Base-by-base conservation (phyloP, 306 rosid species). In the Acacia confusa region DNA sequence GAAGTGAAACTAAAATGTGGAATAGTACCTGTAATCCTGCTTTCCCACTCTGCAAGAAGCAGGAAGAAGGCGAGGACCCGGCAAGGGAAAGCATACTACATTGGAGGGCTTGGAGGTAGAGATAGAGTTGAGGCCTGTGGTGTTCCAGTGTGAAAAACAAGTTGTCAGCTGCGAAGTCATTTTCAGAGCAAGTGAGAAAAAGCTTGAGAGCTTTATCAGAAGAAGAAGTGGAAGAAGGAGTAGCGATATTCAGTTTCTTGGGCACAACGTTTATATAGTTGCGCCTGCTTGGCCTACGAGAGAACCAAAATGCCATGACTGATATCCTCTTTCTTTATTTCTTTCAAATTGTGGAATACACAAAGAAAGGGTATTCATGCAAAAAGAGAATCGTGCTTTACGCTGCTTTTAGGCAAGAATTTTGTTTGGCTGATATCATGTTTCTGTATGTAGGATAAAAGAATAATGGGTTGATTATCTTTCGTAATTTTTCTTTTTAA, bases 131-230 rank as follows among this genome's bases (percentile, higher is more conserved):
- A 87, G 79, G 16, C 84, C 79, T 9, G 76, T 75, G 4, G 88
- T 76, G 17, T 90, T 89, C 70, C 88, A 82, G 82, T 81, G 84
- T 53, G 87, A 45, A 57, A 92, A 89, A 82, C 87, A 81, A n/a
- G 92, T 86, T 20, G 89, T 78, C 6, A 94, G 80, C 92, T 84
- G 88, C 55, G 77, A 79, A 78, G 92, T 90, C 95, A 92, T 92
- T 28, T 70, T 78, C 20, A 66, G 55, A n/a, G 41, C 41, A 64
- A 30, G 40, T 10, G 52, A 70, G 53, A 69, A n/a, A 40, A 22
- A 70, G 34, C 74, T 69, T 10, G 34, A 30, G 34, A 44, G 3
- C 40, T 45, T 13, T 17, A 13, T 45, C 48, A 25, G 17, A 60
- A 68, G 32, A 17, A 72, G 78, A 8, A 27, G n/a, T n/a, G n/a